Evolutionary conservation across 2,329 filamentous ascomycete genomes (phyloP), one percentile per base, ranked within the genome.

Genomic region (Aspergillus ibericus): DNA sequence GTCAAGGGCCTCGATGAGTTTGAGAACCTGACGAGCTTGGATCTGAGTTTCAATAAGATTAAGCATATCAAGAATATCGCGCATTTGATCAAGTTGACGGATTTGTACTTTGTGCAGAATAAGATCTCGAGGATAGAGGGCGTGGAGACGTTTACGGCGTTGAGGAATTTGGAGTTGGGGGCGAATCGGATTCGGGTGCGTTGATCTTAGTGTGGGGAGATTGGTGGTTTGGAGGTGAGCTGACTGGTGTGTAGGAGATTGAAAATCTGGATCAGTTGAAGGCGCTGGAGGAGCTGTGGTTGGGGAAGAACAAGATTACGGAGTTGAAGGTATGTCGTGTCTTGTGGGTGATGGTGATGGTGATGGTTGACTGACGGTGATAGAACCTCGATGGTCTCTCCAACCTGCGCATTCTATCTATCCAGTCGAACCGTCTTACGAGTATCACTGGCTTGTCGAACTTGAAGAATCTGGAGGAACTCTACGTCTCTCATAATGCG

Each of bases 31-130:
- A 91, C 85, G 5, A 89, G 81, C 57, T 85, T 99, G 55, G 95
- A 99, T 73, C 82, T 99, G 53, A 96, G 91, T 75, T 99, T 97
- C 85, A 99, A 99, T 82, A 98, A 98, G 81, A 93, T 99, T 80
- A 97, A 96, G 75, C 93, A 97, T 77, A 96, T 99, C 80, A 96
- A 96, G 77, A 87, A 93, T 69, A 80, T 98, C 64, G 83, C 84
- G 59, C 89, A 93, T 68, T 80, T 99, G 59, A 88, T 80, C 20
- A 83, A 92, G 55, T 83, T 98, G 58, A 89, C 83, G 62, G 92
- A 98, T 66, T 74, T 99, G 3, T 99, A 90, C 75, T 90, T 99
- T 67, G 92, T 98, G 51, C 91, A 96, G 72, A 98, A 99, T 78
- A 95, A 95, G 75, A 96, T 99, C 72, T 84, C 84, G 65, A 87